Conservation (phyloP, 768 basidiomycete species). For the Mycena vitilis region DNA sequence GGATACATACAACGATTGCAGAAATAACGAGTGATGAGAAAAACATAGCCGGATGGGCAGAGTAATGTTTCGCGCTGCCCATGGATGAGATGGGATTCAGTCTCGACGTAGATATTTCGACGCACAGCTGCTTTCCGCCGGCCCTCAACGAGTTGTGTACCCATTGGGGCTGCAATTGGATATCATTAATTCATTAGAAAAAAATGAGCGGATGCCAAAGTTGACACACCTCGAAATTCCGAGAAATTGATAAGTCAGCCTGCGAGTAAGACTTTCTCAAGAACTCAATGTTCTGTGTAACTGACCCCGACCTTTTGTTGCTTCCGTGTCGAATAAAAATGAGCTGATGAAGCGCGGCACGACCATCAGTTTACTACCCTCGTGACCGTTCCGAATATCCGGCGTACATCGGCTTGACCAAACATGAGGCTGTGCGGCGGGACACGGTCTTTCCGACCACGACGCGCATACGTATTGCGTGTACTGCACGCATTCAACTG, state of each 20-base stretch:
- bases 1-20: not conserved
- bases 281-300: not conserved
- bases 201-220: not conserved
- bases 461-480: no score
- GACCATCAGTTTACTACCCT: no score
- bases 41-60: constrained; percentile 6
- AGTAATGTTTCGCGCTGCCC: not conserved
- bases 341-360: no score
- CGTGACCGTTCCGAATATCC: no score
- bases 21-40: constrained; percentile 3
- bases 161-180: constrained; percentile 2
- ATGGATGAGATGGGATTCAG: not conserved
- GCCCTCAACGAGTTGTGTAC: not conserved
- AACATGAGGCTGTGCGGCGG: no score
- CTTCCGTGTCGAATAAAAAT: no score
- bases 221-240: not conserved
- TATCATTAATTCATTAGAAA: not conserved
- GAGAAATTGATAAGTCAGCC: not conserved
- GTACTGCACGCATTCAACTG: no score
- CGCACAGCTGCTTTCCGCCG: not conserved
- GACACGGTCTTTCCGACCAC: no score
- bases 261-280: not conserved
- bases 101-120: not conserved
- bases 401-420: no score
- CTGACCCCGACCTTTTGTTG: no score